Conservation (phyloP, 1,139 yeast genomes). For the Candida buenavistaensis region DNA sequence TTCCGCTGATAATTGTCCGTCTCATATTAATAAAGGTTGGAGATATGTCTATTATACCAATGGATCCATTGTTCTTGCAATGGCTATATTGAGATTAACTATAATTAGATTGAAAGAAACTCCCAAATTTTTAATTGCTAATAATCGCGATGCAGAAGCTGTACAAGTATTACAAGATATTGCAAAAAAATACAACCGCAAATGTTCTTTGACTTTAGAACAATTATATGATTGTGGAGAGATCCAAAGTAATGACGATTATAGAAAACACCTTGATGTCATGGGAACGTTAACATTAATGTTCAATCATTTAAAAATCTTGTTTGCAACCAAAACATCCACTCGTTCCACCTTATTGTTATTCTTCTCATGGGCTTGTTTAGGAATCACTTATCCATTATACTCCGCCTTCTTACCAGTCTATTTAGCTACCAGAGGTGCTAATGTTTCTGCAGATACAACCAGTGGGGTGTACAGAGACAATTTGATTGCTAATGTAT, state of each 20-base stretch:
- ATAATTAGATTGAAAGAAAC: constrained; percentile 53
- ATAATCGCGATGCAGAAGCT: constrained; percentile 55
- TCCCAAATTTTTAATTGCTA: constrained; percentile 55
- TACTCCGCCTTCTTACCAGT: constrained; percentile 39
- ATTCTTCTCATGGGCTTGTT: constrained; percentile 35
- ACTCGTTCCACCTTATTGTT: constrained; percentile 29
- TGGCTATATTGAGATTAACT: constrained; percentile 48
- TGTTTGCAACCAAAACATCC: constrained; percentile 29
- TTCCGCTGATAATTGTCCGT: constrained; percentile 37
- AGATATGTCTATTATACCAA: constrained; percentile 56
- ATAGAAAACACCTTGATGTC: constrained; percentile 20
- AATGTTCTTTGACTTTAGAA: constrained; percentile 45
- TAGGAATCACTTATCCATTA: constrained; percentile 41
- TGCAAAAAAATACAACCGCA: constrained; percentile 44
- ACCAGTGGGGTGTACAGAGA: constrained; percentile 32
- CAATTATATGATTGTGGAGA: constrained; percentile 46
- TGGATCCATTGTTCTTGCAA: constrained; percentile 51
- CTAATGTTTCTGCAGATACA: constrained; percentile 28
- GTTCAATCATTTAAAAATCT: constrained; percentile 23
- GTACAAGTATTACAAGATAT: constrained; percentile 32
- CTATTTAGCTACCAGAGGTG: constrained; percentile 41
- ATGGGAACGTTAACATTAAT: constrained; percentile 21
- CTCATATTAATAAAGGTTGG: constrained; percentile 57
- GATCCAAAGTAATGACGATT: constrained; percentile 26
- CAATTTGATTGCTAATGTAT: constrained; percentile 28